Evolutionary conservation across 352 stramenopile genomes (phyloP).

Genomic region (Phytophthora agathidicida): DNA sequence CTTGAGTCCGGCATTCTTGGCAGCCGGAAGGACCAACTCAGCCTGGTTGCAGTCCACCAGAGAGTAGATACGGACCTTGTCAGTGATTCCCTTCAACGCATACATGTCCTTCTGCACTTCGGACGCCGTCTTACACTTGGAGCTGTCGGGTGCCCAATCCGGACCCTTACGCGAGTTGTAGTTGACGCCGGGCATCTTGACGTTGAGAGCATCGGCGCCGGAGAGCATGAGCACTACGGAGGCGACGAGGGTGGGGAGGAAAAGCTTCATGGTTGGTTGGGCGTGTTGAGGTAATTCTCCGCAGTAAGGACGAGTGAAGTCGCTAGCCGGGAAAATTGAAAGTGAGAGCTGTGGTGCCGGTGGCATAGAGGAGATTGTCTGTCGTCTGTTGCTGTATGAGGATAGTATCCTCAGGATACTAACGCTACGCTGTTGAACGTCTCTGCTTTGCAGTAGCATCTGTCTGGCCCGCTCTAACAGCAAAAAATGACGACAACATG

Average conservation of each 20-base stretch:
- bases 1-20: constrained; percentile 41
- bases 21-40: constrained; percentile 38
- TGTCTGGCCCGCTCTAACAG: constrained; percentile 1
- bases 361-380: constrained; percentile 6
- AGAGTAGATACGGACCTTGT: constrained; percentile 66
- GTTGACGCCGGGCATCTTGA: constrained; percentile 67
- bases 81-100: constrained; percentile 37
- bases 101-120: constrained; percentile 54
- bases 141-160: constrained; percentile 36
- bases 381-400: constrained; percentile 1
- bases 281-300: constrained; percentile 8
- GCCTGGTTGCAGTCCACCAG: constrained; percentile 50
- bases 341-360: background rate
- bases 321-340: constrained; percentile 9
- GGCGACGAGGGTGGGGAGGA: constrained; percentile 16
- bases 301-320: too few species aligned
- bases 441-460: background rate
- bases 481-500: background rate
- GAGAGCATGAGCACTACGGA: constrained; percentile 17
- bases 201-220: constrained; percentile 36
- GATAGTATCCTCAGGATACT: too few species aligned
- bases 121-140: constrained; percentile 44
- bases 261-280: constrained; percentile 34
- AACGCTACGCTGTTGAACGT: constrained; percentile 1
- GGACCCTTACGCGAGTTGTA: constrained; percentile 63